Conservation (phyloP, 495 filamentous ascomycete genomes). For the Penicillium riverlandense region DNA sequence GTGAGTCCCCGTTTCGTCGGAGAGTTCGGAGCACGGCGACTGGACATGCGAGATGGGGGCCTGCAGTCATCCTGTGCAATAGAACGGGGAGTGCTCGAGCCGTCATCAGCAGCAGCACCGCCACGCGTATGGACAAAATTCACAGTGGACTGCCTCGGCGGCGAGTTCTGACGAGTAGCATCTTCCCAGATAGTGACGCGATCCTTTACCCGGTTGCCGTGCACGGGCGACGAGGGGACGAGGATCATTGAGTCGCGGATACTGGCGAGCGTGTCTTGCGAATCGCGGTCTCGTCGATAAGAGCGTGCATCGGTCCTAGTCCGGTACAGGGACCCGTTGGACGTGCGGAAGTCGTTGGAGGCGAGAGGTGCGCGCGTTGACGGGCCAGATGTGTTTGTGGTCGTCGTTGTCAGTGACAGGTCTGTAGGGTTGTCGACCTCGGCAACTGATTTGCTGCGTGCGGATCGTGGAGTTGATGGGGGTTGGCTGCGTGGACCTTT, state of each 20-base stretch:
- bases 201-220: slow-evolving; percentile 7
- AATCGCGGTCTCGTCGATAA: slow-evolving; percentile 3
- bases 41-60: slow-evolving; percentile 9
- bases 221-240: slow-evolving; percentile 1
- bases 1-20: slow-evolving; percentile 16
- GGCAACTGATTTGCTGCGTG: slow-evolving; percentile 16
- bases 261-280: slow-evolving; percentile 3
- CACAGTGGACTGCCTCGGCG: slow-evolving; percentile 1
- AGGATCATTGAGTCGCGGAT: slow-evolving; percentile 1
- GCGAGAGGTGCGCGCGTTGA: too few relatives aligned
- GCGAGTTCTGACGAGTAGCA: slow-evolving; percentile 12
- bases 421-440: slow-evolving; percentile 6
- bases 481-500: slow-evolving; percentile 36
- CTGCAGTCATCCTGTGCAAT: slow-evolving; percentile 4
- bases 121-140: neutral
- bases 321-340: slow-evolving; percentile 12
- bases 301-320: slow-evolving; percentile 7
- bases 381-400: too few relatives aligned
- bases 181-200: slow-evolving; percentile 39
- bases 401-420: slow-evolving; percentile 1
- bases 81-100: slow-evolving; percentile 8
- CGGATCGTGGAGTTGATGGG: neutral
- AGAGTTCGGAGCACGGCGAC: slow-evolving; percentile 6
- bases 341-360: slow-evolving; percentile 14
- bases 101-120: too few relatives aligned